Evolutionary conservation across 371 early-diverging fungal species (phyloP).

Genomic region (Amoeboaphelidium protococcarum): DNA sequence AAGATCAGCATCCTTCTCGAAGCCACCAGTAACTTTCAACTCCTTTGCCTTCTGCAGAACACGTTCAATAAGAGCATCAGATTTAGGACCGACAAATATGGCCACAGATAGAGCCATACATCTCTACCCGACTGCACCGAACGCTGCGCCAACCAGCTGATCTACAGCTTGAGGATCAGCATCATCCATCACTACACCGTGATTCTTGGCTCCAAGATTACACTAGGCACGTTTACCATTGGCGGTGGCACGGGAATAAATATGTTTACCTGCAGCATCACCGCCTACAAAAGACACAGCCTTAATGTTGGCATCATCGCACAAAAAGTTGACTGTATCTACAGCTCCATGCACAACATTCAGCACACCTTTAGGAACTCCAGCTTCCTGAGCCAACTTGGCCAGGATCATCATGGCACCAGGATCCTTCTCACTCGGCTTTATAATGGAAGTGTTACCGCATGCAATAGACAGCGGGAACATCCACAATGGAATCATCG

Average conservation of each 20-base stretch:
- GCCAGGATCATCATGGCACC: constrained; percentile 84
- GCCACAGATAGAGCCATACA: constrained; percentile 60
- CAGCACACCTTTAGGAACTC: constrained; percentile 75
- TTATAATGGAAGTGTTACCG: constrained; percentile 67
- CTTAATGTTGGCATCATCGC: constrained; percentile 52
- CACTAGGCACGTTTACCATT: constrained; percentile 91
- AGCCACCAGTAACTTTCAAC: constrained; percentile 63
- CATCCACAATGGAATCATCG: constrained; percentile 39
- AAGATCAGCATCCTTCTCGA: constrained; percentile 59
- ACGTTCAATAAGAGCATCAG: constrained; percentile 66
- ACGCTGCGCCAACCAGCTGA: constrained; percentile 73
- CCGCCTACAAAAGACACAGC: constrained; percentile 89
- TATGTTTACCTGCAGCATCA: constrained; percentile 63
- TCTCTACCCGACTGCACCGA: constrained; percentile 90
- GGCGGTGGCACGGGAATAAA: constrained; percentile 56
- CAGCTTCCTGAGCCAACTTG: constrained; percentile 63
- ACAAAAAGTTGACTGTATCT: constrained; percentile 74
- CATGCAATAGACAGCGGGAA: constrained; percentile 75
- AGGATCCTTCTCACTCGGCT: constrained; percentile 87
- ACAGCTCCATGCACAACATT: constrained; percentile 77
- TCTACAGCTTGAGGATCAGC: constrained; percentile 62
- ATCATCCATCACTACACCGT: constrained; percentile 79
- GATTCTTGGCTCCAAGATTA: constrained; percentile 92
- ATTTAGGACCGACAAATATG: constrained; percentile 66
- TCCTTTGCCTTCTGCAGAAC: constrained; percentile 55